These are phyloP conservation scores for Thuidium tamariscinum DNA, from an alignment of 225 moss, liverwort and hornwort species.

Conservation along the genomic window DNA sequence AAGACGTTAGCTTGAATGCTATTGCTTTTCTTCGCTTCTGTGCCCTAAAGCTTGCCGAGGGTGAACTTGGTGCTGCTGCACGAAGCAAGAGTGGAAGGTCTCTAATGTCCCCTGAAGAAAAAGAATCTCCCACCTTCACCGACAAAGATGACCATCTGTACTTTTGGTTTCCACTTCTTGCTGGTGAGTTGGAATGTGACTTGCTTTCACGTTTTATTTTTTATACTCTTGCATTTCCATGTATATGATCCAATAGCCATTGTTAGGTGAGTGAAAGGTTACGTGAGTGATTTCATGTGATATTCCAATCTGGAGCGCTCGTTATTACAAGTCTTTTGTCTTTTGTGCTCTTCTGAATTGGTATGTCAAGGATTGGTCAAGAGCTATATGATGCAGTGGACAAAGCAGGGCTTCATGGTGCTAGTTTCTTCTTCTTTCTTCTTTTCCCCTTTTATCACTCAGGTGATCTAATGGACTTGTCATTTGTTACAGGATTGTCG, in stretches of 20 bases:
- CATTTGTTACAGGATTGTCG: conserved; percentile 64
- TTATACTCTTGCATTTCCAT: not conserved
- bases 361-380: not conserved
- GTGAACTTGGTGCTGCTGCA: conserved; percentile 78
- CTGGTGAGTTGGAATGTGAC: conserved; percentile 49
- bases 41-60: conserved; percentile 96
- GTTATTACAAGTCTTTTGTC: not conserved
- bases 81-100: conserved; percentile 47
- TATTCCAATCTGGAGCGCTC: not conserved
- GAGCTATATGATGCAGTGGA: not conserved
- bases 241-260: not conserved
- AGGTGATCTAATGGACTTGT: not conserved
- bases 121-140: conserved; percentile 79
- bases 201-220: not conserved
- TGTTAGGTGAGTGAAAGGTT: not conserved
- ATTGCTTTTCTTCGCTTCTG: conserved; percentile 98
- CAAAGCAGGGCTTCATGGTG: not conserved
- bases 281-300: not conserved
- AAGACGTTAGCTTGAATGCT: conserved; percentile 97
- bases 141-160: conserved; percentile 99
- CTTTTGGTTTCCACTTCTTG: conserved; percentile 99
- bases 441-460: not conserved
- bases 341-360: not conserved
- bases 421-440: not conserved
- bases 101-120: conserved; percentile 32